Percentiles rank a stretch among this genome's conserved stretches.
Evolutionary conservation across 2,329 filamentous ascomycete species (phyloP).

Genomic region (Diaporthe eres): DNA sequence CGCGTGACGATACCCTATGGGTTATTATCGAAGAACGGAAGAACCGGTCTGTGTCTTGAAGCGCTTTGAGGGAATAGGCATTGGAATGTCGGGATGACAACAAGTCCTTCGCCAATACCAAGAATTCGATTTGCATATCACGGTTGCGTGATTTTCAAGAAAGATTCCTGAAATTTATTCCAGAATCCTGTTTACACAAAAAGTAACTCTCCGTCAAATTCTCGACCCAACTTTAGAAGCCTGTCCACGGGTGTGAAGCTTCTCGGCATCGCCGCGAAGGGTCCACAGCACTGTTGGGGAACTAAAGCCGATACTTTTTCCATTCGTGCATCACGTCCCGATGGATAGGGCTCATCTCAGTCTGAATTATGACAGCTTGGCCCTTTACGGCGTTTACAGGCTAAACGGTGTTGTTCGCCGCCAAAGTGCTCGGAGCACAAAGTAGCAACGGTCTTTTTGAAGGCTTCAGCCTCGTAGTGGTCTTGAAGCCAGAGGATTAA

Average conservation of each 20-base stretch:
- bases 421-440: too few relatives aligned
- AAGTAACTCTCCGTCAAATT: too few relatives aligned
- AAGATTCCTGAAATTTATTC: rapidly evolving
- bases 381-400: not conserved
- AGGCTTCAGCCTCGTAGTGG: too few relatives aligned
- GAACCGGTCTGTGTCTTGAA: too few relatives aligned
- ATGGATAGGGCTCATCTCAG: not conserved
- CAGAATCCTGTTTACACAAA: too few relatives aligned
- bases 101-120: not conserved
- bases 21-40: not conserved
- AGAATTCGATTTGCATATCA: not conserved
- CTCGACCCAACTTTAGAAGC: not conserved
- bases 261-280: not conserved
- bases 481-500: too few relatives aligned
- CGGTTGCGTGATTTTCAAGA: not conserved
- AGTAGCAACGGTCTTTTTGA: too few relatives aligned
- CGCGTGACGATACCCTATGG: not conserved
- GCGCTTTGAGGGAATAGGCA: not conserved
- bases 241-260: not conserved
- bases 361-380: not conserved
- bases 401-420: too few relatives aligned
- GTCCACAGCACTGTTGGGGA: not conserved
- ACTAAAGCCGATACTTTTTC: not conserved
- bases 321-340: not conserved
- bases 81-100: not conserved